phyloP scores from a whole-genome alignment of 179 eudicot species.

The Spinacia oleracea region DNA sequence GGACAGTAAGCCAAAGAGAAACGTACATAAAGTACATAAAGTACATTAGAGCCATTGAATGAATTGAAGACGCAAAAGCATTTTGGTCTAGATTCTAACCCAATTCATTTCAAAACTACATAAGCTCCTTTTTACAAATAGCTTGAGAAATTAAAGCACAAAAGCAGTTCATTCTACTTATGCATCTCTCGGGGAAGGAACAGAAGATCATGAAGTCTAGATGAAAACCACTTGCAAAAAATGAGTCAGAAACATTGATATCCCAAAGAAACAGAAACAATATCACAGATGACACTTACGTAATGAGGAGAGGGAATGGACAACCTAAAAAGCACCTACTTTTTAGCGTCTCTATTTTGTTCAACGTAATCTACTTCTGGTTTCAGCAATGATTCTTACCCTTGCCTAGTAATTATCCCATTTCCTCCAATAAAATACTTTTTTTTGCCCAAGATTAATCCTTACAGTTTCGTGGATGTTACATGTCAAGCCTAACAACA shows the following conservation, averaged over 20 bases:
- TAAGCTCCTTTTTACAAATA: neutral
- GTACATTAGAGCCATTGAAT: neutral
- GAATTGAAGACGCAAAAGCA: neutral
- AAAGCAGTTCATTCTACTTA: neutral
- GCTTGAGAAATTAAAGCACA: neutral
- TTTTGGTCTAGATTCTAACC: neutral
- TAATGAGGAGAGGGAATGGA: neutral
- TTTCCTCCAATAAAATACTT: neutral
- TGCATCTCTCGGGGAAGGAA: neutral
- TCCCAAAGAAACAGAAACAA: neutral
- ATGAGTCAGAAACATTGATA: neutral
- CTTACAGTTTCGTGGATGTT: neutral
- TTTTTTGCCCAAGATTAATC: neutral
- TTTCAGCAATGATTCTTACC: neutral
- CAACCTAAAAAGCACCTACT: neutral
- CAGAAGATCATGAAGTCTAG: neutral
- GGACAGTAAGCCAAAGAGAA: neutral
- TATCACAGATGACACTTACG: neutral
- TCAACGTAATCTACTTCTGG: neutral
- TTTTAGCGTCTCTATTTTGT: neutral
- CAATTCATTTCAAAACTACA: neutral
- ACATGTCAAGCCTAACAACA: neutral
- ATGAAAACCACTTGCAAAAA: constrained; percentile 7
- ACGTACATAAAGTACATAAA: neutral
- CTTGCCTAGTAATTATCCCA: neutral